Evolutionary conservation across 1,284 basidiomycete species (phyloP).

Genomic region (Moesziomyces sp.): DNA sequence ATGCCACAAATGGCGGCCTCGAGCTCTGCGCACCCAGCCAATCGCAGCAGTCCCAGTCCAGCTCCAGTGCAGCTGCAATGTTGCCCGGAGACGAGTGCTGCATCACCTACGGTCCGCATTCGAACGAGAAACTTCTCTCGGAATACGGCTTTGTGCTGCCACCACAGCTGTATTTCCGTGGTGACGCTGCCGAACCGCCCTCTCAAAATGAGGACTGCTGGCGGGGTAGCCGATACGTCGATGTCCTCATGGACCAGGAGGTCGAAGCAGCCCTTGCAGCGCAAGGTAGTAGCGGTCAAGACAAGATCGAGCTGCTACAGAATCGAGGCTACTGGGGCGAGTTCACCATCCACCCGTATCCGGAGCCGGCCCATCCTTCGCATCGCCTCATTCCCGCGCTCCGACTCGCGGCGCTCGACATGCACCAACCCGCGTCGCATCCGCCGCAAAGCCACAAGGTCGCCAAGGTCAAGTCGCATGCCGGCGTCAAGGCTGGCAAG

Average conservation of each 20-base stretch:
- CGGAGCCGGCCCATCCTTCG: slow-evolving; percentile 59
- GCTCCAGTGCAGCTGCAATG: slow-evolving; percentile 2
- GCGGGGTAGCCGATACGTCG: slow-evolving; percentile 51
- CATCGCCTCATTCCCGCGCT: slow-evolving; percentile 58
- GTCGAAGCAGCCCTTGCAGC: slow-evolving; percentile 25
- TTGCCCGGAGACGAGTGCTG: slow-evolving; percentile 52
- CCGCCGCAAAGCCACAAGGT: slow-evolving; percentile 11
- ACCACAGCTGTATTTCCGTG: not conserved
- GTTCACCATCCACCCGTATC: slow-evolving; percentile 57
- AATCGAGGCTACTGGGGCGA: slow-evolving; percentile 61
- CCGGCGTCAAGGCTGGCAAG: slow-evolving; percentile 21
- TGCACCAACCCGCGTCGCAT: not conserved
- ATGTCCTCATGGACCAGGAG: slow-evolving; percentile 49
- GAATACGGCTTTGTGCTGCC: slow-evolving; percentile 63
- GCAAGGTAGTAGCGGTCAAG: slow-evolving; percentile 32
- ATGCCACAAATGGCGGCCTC: slow-evolving; percentile 35
- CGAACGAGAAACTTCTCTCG: slow-evolving; percentile 51
- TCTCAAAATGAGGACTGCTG: slow-evolving; percentile 6
- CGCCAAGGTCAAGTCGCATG: slow-evolving; percentile 18
- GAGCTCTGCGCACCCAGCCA: slow-evolving; percentile 45
- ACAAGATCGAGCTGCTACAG: slow-evolving; percentile 53
- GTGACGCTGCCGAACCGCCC: not conserved
- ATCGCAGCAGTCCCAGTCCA: not conserved
- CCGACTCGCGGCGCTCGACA: slow-evolving; percentile 44
- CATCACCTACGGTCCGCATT: slow-evolving; percentile 63